Base-by-base conservation (phyloP, 768 basidiomycete genomes). In the Suillus decipiens region DNA sequence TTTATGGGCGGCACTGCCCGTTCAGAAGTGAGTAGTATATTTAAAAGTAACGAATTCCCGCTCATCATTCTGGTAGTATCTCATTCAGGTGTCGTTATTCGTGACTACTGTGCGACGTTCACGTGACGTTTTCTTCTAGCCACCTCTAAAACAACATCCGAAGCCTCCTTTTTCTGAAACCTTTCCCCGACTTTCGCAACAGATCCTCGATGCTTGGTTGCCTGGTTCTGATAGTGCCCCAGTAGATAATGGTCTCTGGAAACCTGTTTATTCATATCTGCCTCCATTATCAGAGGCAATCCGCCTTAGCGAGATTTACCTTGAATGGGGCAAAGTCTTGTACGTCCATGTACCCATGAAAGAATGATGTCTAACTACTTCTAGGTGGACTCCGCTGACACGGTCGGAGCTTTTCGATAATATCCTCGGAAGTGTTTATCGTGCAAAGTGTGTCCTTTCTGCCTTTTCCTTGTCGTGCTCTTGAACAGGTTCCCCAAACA, bases 1-100 rank as follows among this genome's bases (percentile, higher is more conserved):
- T 89, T 86, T 70, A 78, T 87, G 62, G 88, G 90, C 19, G 80
- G 81, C 62, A 90, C 88, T 0, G 86, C 90, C 7, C 83, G 88
- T 42, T 80, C 87, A 28, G 89, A 91, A 80, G 89, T 89, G 66
- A 58, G 82, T 68, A 12, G 37, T 64, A 24, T 37, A 11, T 22
- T 22, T n/a, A 55, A 19, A 34, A 31, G 36, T 10, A 15, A 3
- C 42, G 2, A 19, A 2, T 47, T 37, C 1, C 3, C 4, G 15
- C 36, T 60, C 43, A 36, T 33, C 45, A 62, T 39, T 34, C 61
- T 68, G 60, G 39, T 62, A 88, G 88, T 86, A 83, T 69, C 81
- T 88, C 28, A 81, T 86, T n/a, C 81, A 81, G 64, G 87, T 87
- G 75, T 5, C 62, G 59, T 61, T 19, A 12, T 1, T 14, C 45